Percentiles rank a stretch among this genome's conserved stretches.
These are phyloP conservation scores for Vitis vinifera DNA, from an alignment of 164 flowering plant species.

Conservation along the genomic window ASM3070453v1 NC_081820.1:22927501-22928000, in stretches of 20 bases:
- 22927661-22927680: neutral
- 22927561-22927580: slow-evolving; percentile 10
- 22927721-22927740: neutral
- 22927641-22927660: slow-evolving; percentile 25
- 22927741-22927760: neutral
- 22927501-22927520: neutral
- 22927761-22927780: slow-evolving; percentile 1
- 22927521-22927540: neutral
- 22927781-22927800: neutral
- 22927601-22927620: slow-evolving; percentile 3
- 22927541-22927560: neutral
- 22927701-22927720: neutral
- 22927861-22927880: neutral
- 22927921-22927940: slow-evolving; percentile 21
- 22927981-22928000: neutral
- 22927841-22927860: neutral
- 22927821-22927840: neutral
- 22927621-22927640: neutral
- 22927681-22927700: neutral
- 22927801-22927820: neutral
- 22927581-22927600: slow-evolving; percentile 1
- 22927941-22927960: slow-evolving; percentile 4
- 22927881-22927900: slow-evolving; percentile 18
- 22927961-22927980: slow-evolving; percentile 5
- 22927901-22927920: neutral